phyloP scores from a whole-genome alignment of 371 early-diverging fungal genomes.

The Homolaphlyctis polyrhiza region DNA sequence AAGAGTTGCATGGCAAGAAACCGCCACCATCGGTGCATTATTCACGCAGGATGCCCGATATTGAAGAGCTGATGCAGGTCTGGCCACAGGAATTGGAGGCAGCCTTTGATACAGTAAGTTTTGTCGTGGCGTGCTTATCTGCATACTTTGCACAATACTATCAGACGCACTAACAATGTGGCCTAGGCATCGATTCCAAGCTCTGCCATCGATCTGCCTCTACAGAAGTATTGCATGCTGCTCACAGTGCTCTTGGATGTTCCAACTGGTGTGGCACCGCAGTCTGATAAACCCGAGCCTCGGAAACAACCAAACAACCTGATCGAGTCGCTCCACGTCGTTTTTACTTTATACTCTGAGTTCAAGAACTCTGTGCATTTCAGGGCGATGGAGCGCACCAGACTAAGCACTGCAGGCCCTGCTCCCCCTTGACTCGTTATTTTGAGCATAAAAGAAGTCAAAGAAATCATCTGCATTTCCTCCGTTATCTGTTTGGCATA shows the following conservation, averaged over 20 bases:
- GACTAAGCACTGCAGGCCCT: neutral
- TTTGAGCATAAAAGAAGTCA: no score
- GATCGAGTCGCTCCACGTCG: constrained; percentile 42
- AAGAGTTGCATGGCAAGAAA: constrained; percentile 41
- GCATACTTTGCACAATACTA: neutral
- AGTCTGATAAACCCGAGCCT: constrained; percentile 5
- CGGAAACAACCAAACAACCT: constrained; percentile 8
- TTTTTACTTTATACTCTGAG: constrained; percentile 44
- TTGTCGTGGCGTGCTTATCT: neutral
- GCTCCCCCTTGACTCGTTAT: no score
- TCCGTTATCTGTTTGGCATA: no score
- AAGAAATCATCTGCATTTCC: no score
- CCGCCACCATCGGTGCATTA: constrained; percentile 34
- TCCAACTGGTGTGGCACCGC: neutral
- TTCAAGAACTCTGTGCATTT: constrained; percentile 49
- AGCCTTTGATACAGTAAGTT: constrained; percentile 21
- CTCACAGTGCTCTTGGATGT: constrained; percentile 36
- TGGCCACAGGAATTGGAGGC: constrained; percentile 43
- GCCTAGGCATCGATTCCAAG: constrained; percentile 25
- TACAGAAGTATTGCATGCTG: constrained; percentile 26
- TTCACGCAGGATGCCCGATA: constrained; percentile 42
- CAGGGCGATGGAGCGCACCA: constrained; percentile 19
- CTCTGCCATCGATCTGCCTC: constrained; percentile 32
- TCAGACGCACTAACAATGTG: neutral
- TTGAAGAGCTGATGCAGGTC: constrained; percentile 47